phyloP scores from a whole-genome alignment of 441 rosid species.

The Iberis amara region DNA sequence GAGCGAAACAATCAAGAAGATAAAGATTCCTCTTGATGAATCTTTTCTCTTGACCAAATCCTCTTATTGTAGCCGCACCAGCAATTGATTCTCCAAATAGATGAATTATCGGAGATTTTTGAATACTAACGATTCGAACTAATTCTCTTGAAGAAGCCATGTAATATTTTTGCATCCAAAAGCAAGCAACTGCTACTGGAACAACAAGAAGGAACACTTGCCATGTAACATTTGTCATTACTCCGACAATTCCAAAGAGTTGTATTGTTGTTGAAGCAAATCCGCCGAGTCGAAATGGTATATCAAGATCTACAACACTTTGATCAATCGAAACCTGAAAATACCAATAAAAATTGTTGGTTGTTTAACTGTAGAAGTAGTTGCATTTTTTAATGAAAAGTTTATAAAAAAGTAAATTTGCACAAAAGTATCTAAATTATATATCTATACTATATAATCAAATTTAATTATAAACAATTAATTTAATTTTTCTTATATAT shows the following conservation, averaged over 20 bases:
- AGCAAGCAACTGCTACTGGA: constrained; percentile 96
- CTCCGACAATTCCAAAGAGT: constrained; percentile 90
- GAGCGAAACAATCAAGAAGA: constrained; percentile 97
- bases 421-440: no score
- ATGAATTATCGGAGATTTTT: constrained; percentile 93
- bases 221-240: constrained; percentile 97
- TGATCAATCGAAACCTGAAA: constrained; percentile 95
- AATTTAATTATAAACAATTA: no score
- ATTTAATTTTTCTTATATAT: no score
- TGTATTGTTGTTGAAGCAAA: constrained; percentile 99
- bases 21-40: constrained; percentile 95
- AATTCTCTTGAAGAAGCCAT: constrained; percentile 99
- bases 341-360: background rate
- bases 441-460: no score
- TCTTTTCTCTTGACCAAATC: constrained; percentile 96
- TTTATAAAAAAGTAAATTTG: no score
- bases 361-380: no score
- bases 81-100: constrained; percentile 98
- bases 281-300: constrained; percentile 97
- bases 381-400: no score
- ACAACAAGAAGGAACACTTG: constrained; percentile 93
- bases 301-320: constrained; percentile 98
- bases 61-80: constrained; percentile 98
- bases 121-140: constrained; percentile 97
- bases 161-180: constrained; percentile 99